A percentile compares a stretch with the other conserved stretches of the same genome.
These are phyloP conservation scores for Cystofilobasidium capitatum DNA, from an alignment of 768 basidiomycete genomes.

Conservation along the genomic window DNA sequence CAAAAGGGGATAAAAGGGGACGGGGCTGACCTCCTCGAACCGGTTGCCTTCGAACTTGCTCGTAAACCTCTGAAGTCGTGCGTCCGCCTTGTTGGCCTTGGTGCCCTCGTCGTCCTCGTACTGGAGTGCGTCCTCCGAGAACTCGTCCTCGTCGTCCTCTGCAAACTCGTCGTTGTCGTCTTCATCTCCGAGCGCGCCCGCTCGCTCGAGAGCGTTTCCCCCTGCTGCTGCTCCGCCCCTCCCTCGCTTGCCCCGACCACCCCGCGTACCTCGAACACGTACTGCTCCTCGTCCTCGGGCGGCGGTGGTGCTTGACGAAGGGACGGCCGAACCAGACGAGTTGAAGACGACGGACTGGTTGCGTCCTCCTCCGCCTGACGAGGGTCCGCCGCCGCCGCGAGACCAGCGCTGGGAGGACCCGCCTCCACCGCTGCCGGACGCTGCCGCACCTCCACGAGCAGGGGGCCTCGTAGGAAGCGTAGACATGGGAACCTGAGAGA, in stretches of 20 bases:
- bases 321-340: neutral
- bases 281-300: neutral
- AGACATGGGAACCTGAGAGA: no score
- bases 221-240: neutral
- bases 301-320: neutral
- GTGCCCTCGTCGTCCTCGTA: neutral
- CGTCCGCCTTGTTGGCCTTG: constrained; percentile 16
- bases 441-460: no score
- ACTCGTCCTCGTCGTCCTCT: neutral
- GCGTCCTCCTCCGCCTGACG: neutral
- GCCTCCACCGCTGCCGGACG: neutral
- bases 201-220: constrained; percentile 14
- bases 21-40: constrained; percentile 37
- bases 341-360: constrained; percentile 10
- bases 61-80: constrained; percentile 16
- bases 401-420: neutral
- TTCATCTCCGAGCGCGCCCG: constrained; percentile 19
- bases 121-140: neutral
- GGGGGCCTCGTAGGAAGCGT: no score
- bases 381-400: neutral
- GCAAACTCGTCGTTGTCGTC: constrained; percentile 1
- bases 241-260: neutral
- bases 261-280: neutral
- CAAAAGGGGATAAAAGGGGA: no score
- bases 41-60: constrained; percentile 46